A percentile compares a stretch with the other conserved stretches of the same genome.
These are phyloP conservation scores for Monosporascus sp. DNA, from an alignment of 2,329 filamentous ascomycete species.

Conservation along the genomic window DNA sequence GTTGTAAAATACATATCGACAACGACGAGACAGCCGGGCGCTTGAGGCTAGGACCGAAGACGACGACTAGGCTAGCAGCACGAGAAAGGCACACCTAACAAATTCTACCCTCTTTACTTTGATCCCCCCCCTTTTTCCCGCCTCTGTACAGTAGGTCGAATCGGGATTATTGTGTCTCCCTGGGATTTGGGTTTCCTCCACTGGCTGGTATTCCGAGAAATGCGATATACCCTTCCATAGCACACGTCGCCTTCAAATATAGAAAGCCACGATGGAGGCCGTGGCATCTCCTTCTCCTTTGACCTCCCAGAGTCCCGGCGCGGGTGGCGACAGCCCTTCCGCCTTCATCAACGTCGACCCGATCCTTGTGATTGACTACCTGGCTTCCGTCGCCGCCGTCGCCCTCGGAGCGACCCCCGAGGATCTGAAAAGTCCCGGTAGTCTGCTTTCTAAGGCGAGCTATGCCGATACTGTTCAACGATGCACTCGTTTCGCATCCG, in stretches of 20 bases:
- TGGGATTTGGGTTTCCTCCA: slow-evolving; percentile 4
- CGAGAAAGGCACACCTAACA: background rate
- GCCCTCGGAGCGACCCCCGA: slow-evolving; percentile 69
- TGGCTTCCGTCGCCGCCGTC: slow-evolving; percentile 64
- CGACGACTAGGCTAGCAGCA: background rate
- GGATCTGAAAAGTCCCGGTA: slow-evolving; percentile 77
- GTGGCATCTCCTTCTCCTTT: slow-evolving; percentile 44
- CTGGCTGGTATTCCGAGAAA: slow-evolving; percentile 16
- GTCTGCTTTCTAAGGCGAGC: slow-evolving; percentile 69
- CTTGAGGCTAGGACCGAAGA: too few relatives aligned
- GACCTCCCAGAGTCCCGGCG: slow-evolving; percentile 33
- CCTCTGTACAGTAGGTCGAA: background rate
- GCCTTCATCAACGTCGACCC: slow-evolving; percentile 59
- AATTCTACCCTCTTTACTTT: background rate
- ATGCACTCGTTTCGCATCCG: slow-evolving; percentile 84
- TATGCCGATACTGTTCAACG: slow-evolving; percentile 77
- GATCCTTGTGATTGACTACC: slow-evolving; percentile 64
- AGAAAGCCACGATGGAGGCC: slow-evolving; percentile 43
- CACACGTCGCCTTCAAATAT: slow-evolving; percentile 8
- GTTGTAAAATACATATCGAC: background rate
- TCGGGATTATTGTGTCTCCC: slow-evolving; percentile 2
- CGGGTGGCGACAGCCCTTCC: slow-evolving; percentile 42
- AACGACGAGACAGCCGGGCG: background rate
- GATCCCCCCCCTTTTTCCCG: background rate
- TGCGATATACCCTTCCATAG: slow-evolving; percentile 14